Evolutionary conservation across 2,329 filamentous ascomycete genomes (phyloP), one percentile per base, ranked within the genome.

Genomic region (Fusarium subtropicale): DNA sequence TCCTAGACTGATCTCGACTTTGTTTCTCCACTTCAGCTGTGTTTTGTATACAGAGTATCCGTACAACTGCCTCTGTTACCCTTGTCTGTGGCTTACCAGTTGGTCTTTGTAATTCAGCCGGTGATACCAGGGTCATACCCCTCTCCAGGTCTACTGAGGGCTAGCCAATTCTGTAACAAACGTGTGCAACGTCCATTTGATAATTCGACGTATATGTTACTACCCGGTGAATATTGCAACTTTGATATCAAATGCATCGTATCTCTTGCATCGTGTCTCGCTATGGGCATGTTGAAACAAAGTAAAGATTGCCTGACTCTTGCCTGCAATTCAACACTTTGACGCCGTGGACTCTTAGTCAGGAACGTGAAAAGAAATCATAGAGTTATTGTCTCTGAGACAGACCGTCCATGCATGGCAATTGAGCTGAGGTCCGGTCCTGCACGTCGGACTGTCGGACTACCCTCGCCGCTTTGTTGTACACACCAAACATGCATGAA

Each of bases 241-340:
- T 0, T 11, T 24, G 41, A 11, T 42, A 9, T 3, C 8, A 11
- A 7, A 13, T 3, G 1, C n/a, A 18, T 6, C 6, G 16, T 11
- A 18, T 0, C 3, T 18, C 6, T 44, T 6, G 8, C 7, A 12
- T 26, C 0, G 3, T n/a, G 4, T 44, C 0, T 4, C 1, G 10
- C 9, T 12, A 4, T 44, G 4, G 3, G 16, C 12, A 2, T 26
- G 8, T 9, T 16, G 4, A n/a, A 9, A 12, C 22, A 28, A 26
- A 44, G 10, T 44, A 4, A 18, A 24, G 22, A 8, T 44, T 13
- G 2, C 3, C 41, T 5, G 13, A 28, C 9, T 28, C 5, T 18
- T 39, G 13, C 5, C 11, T 20, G 12, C 36, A 13, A 12, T 8
- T 39, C 11, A 15, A 18, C 22, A 44, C 0, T 10, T 26, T 18